These are phyloP conservation scores for Thraustochytrium striatum DNA, from an alignment of 352 stramenopile species.

Conservation along the genomic window DNA sequence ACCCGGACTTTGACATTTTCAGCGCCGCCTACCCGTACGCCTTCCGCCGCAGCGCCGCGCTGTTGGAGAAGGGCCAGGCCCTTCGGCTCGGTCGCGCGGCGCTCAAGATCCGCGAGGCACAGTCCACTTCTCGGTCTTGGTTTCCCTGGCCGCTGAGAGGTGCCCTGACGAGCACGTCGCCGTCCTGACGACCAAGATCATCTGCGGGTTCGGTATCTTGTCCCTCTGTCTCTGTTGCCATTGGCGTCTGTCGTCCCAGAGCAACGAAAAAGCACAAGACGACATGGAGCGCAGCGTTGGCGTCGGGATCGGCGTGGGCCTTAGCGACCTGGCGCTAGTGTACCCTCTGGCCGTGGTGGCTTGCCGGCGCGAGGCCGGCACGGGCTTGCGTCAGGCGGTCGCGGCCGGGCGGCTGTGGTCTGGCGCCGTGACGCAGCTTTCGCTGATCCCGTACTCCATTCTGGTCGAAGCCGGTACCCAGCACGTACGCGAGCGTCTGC, in stretches of 20 bases:
- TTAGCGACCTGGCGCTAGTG: conserved; percentile 18
- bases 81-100: background rate
- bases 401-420: conserved; percentile 10
- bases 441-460: conserved; percentile 41
- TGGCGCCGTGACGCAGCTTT: conserved; percentile 5
- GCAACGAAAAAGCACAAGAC: too few relatives aligned
- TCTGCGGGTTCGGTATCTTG: too few relatives aligned
- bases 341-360: conserved; percentile 41
- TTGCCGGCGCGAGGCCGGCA: conserved; percentile 34
- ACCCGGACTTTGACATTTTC: conserved; percentile 78
- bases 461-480: conserved; percentile 19
- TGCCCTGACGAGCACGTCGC: too few relatives aligned
- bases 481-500: background rate
- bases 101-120: too few relatives aligned
- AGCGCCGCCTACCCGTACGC: conserved; percentile 73
- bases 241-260: too few relatives aligned
- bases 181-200: too few relatives aligned
- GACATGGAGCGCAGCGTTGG: background rate
- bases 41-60: conserved; percentile 1
- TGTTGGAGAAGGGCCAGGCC: conserved; percentile 9
- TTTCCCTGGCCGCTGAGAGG: too few relatives aligned
- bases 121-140: too few relatives aligned
- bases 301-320: background rate
- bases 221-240: too few relatives aligned
- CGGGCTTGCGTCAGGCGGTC: conserved; percentile 2